A percentile compares a stretch with the other conserved stretches of the same genome.
phyloP scores from a whole-genome alignment of 306 rosid genomes.

The Prunus mira region DNA sequence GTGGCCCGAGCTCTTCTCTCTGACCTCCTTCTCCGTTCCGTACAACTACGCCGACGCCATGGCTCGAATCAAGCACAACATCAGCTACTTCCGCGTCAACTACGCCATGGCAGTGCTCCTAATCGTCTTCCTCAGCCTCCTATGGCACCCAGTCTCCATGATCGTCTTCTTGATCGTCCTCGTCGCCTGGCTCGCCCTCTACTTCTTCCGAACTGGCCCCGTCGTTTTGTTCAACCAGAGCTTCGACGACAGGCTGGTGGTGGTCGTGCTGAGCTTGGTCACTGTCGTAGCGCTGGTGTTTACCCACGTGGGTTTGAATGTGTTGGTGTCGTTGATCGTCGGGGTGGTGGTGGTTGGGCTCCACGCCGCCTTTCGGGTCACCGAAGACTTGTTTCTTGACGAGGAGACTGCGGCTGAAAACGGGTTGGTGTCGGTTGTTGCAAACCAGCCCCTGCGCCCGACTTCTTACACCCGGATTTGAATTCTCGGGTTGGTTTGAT shows the following conservation, averaged over 20 bases:
- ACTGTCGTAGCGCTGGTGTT: slow-evolving; percentile 43
- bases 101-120: slow-evolving; percentile 44
- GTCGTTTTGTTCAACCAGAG: slow-evolving; percentile 21
- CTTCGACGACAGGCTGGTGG: slow-evolving; percentile 35
- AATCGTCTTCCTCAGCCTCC: slow-evolving; percentile 46
- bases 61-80: slow-evolving; percentile 32
- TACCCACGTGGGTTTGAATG: slow-evolving; percentile 44
- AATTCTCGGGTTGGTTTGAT: not conserved
- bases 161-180: slow-evolving; percentile 36
- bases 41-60: slow-evolving; percentile 35
- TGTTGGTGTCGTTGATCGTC: slow-evolving; percentile 38
- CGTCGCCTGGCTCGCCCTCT: slow-evolving; percentile 43
- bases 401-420: slow-evolving; percentile 40
- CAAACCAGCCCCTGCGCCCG: slow-evolving; percentile 18
- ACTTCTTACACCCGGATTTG: slow-evolving; percentile 25
- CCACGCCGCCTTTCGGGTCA: slow-evolving; percentile 48
- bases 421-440: slow-evolving; percentile 44
- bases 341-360: slow-evolving; percentile 38
- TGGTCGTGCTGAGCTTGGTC: slow-evolving; percentile 27
- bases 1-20: slow-evolving; percentile 42
- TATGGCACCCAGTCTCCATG: slow-evolving; percentile 58
- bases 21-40: slow-evolving; percentile 32
- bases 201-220: slow-evolving; percentile 40
- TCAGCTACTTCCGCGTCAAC: slow-evolving; percentile 43
- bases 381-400: slow-evolving; percentile 48